Evolutionary conservation across 2,329 filamentous ascomycete genomes (phyloP), one percentile per base, ranked within the genome.

Genomic region (Colletotrichum caudatum): DNA sequence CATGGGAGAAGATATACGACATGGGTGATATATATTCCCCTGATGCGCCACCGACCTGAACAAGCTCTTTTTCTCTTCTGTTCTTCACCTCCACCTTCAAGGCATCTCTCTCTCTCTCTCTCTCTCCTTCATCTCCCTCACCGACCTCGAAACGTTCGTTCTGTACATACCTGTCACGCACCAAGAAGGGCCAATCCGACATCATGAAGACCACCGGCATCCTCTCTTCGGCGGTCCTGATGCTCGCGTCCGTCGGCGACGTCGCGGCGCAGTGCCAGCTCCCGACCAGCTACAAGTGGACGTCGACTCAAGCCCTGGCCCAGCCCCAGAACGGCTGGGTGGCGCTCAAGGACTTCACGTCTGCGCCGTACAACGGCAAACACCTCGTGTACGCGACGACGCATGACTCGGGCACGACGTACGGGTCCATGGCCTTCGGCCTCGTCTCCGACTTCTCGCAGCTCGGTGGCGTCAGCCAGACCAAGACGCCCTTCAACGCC

Each of bases 301-400:
- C 83, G 37, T 88, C 86, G 14, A 85, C 84, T 8, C 82, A 78
- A 2, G 73, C 83, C 5, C 81, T 91, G 12, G 87, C 88, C 1
- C 76, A 81, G 9, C 89, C 89, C 1, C 84, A 85, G 74, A 80
- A 80, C 2, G 87, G 87, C 23, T 89, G 86, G 87, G 82, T 80
- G 2, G 82, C 88, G 7, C 82, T 92, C 75, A 92, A 92, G 77
- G 90, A 92, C 80, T 91, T 91, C 80, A 90, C 87, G 39, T 76
- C 78, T 65, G 85, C 84, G 26, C 76, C 81, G 2, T 88, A 88
- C 81, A 87, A 91, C 41, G 87, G 84, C 68, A 77, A 90, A 78
- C 83, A 91, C 73, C 83, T 92, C 8, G 89, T 92, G 3, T 92
- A 92, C 76, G 89, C 81, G 1, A 86, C 88, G 1, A 83, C 77